phyloP scores from a whole-genome alignment of 495 filamentous ascomycete genomes.

The Lepidopterella palustris region DNA sequence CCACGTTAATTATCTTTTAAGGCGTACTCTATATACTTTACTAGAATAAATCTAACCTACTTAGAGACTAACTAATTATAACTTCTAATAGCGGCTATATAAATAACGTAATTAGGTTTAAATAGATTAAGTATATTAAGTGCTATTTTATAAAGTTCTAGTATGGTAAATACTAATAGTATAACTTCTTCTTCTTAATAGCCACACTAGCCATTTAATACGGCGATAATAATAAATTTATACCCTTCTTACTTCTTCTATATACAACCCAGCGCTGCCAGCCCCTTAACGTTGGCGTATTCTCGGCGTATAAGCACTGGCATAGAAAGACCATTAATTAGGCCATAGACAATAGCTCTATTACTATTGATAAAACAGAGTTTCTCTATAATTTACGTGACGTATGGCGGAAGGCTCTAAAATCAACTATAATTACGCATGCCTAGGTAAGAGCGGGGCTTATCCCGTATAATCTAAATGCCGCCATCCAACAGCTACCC shows the following conservation, averaged over 20 bases:
- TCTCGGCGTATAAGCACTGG: constrained; percentile 8
- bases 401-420: no score
- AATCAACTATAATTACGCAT: no score
- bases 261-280: constrained; percentile 2
- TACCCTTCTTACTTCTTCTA: background rate
- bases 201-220: background rate
- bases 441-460: no score
- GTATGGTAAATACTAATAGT: background rate
- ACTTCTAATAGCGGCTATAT: no score
- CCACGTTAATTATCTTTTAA: no score
- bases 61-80: no score
- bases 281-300: constrained; percentile 6
- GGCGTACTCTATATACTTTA: no score
- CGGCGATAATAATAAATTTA: background rate
- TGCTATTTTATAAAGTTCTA: background rate
- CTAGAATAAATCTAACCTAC: no score
- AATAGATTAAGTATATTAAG: background rate
- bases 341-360: background rate
- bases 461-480: no score
- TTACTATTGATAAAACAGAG: background rate
- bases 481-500: no score
- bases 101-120: no score
- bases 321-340: background rate
- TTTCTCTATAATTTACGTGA: no score
- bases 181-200: background rate